Conservation (phyloP, 2,329 filamentous ascomycete species). For the Fusarium sororula region DNA sequence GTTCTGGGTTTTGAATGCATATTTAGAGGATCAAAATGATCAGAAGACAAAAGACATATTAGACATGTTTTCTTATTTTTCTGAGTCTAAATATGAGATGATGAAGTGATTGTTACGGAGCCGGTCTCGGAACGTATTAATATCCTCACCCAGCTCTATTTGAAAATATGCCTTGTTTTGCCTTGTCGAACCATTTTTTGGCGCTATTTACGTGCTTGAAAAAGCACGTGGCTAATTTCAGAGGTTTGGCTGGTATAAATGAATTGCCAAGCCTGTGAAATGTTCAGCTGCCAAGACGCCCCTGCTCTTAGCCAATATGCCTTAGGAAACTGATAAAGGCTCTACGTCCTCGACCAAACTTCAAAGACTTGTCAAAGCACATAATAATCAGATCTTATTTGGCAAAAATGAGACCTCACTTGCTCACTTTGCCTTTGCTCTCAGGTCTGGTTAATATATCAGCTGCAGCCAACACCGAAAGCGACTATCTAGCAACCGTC, state of each 20-base stretch:
- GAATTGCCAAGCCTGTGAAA: background rate
- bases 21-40: slow-evolving; percentile 2
- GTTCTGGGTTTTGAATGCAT: background rate
- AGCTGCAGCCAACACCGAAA: background rate
- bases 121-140: background rate
- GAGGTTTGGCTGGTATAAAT: background rate
- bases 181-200: background rate
- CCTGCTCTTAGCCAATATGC: background rate
- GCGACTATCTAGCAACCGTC: background rate
- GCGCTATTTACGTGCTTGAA: background rate
- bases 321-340: background rate
- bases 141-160: accelerated
- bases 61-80: background rate
- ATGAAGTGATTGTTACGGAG: too few relatives aligned
- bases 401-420: background rate
- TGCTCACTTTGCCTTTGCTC: accelerated
- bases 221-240: background rate
- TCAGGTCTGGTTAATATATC: background rate
- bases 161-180: background rate
- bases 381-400: accelerated
- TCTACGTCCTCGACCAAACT: accelerated
- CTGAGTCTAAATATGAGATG: background rate
- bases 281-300: background rate
- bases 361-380: accelerated
- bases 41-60: background rate